Percentiles rank a stretch among this genome's conserved stretches.
These are phyloP conservation scores for Penicillium freii DNA, from an alignment of 2,329 filamentous ascomycete genomes.

Conservation along the genomic window DNA sequence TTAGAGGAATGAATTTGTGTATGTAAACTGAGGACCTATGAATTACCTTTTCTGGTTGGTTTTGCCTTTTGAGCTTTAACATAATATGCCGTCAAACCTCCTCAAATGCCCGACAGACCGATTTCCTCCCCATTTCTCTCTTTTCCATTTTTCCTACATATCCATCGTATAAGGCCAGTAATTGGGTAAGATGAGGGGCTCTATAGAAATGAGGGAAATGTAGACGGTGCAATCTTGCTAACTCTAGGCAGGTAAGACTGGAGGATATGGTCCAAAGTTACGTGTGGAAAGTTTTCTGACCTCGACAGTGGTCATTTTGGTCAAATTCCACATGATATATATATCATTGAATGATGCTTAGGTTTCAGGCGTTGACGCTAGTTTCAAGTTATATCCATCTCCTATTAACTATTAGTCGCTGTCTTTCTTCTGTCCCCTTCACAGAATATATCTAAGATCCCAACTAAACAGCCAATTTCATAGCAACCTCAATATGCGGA, in stretches of 20 bases:
- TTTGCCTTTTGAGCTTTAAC: not conserved
- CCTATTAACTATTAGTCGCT: not conserved
- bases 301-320: too few species aligned
- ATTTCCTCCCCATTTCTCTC: too few species aligned
- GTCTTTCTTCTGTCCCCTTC: not conserved
- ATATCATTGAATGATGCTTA: slow-evolving; percentile 10
- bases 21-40: not conserved
- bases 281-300: too few species aligned
- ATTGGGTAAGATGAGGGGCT: too few species aligned
- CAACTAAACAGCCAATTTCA: slow-evolving; percentile 22
- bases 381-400: not conserved
- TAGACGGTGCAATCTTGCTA: too few species aligned
- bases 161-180: too few species aligned
- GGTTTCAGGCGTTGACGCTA: not conserved
- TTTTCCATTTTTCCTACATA: too few species aligned
- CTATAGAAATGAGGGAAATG: too few species aligned
- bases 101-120: too few species aligned
- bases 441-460: not conserved
- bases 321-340: not conserved
- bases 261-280: too few species aligned
- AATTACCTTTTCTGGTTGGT: not conserved
- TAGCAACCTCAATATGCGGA: slow-evolving; percentile 18
- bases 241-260: too few species aligned
- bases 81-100: not conserved
- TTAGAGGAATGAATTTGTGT: slow-evolving; percentile 12